Conservation (phyloP, 257 asterid species). For the Solanum peruvianum region DNA sequence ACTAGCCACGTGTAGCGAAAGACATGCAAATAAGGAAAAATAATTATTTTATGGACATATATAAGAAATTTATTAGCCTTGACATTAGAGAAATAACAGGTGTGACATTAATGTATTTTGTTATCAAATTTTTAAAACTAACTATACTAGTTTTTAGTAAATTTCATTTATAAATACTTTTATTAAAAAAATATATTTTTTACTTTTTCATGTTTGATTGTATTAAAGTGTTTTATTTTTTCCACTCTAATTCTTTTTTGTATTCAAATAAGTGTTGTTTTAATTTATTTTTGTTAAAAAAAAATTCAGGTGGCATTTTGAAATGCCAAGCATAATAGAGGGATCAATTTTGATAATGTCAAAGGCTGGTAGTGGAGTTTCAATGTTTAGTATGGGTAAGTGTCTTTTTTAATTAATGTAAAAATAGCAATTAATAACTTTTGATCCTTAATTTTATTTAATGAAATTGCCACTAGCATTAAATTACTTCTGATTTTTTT, state of each 20-base stretch:
- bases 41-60: background rate
- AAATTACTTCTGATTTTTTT: too few species aligned
- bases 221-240: background rate
- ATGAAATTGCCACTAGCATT: too few species aligned
- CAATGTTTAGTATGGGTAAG: conserved; percentile 61
- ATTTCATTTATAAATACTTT: background rate
- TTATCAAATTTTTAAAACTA: background rate
- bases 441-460: background rate
- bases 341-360: conserved; percentile 49
- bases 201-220: background rate
- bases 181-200: too few species aligned
- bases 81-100: background rate
- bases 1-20: background rate
- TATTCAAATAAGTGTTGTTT: too few species aligned
- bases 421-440: background rate
- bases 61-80: background rate
- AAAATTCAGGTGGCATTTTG: conserved; percentile 35
- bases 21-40: background rate
- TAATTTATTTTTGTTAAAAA: too few species aligned
- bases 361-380: conserved; percentile 45
- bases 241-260: too few species aligned
- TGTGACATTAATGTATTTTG: background rate
- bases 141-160: background rate
- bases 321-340: conserved; percentile 42
- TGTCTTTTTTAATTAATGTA: background rate